A percentile compares a stretch with the other conserved stretches of the same genome.
These are phyloP conservation scores for Globisporangium canariense DNA, from an alignment of 352 stramenopile species.

Conservation along the genomic window DNA sequence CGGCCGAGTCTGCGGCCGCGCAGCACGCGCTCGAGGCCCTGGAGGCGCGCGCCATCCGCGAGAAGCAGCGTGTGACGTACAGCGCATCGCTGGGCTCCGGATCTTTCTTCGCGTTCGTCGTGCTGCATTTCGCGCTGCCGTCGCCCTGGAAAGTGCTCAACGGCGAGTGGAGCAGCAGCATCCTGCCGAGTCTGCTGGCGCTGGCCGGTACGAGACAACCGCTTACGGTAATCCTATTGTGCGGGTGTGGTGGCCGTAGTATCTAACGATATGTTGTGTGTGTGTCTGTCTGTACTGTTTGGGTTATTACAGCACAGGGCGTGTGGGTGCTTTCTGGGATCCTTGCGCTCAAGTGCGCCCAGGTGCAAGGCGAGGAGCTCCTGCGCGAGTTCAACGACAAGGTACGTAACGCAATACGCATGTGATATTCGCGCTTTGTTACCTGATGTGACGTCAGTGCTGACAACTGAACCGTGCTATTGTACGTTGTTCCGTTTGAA, in stretches of 20 bases:
- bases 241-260: background rate
- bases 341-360: constrained; percentile 54
- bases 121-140: constrained; percentile 54
- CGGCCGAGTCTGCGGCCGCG: background rate
- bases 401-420: constrained; percentile 16
- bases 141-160: constrained; percentile 69
- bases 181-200: constrained; percentile 53
- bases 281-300: background rate
- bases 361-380: constrained; percentile 63
- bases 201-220: constrained; percentile 30
- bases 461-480: background rate
- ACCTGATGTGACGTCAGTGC: background rate
- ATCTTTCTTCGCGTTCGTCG: constrained; percentile 30
- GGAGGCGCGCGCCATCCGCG: constrained; percentile 61
- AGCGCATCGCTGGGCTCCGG: constrained; percentile 49
- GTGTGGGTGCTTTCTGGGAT: constrained; percentile 52
- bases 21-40: constrained; percentile 42
- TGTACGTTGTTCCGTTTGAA: background rate
- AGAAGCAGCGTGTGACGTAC: constrained; percentile 61
- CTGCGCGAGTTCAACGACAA: constrained; percentile 58
- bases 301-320: constrained; percentile 32
- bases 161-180: constrained; percentile 60
- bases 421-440: background rate
- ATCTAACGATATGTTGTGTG: background rate
- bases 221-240: background rate